A percentile compares a stretch with the other conserved stretches of the same genome.
phyloP scores from a whole-genome alignment of 192 early-diverging fungal species.

The Coemansia sp. region DNA sequence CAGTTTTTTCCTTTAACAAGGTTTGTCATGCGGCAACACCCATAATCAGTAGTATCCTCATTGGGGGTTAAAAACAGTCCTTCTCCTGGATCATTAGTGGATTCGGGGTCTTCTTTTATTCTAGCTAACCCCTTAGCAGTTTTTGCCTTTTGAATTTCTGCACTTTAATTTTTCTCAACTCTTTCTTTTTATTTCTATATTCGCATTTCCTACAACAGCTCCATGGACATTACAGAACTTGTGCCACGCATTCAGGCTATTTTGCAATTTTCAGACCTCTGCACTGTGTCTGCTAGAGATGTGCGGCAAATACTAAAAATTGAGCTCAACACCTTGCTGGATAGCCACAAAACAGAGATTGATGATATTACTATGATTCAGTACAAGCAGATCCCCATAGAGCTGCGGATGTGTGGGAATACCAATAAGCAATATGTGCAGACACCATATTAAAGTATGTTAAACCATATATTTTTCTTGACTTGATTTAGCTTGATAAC shows the following conservation, averaged over 20 bases:
- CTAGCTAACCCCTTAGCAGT: slow-evolving; percentile 11
- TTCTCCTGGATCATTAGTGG: too few species aligned
- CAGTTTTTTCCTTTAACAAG: too few species aligned
- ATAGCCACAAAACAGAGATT: slow-evolving; percentile 53
- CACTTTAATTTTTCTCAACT: slow-evolving; percentile 24
- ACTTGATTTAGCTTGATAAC: too few species aligned
- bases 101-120: too few species aligned
- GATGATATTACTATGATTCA: slow-evolving; percentile 53
- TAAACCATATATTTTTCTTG: too few species aligned
- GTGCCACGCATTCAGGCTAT: slow-evolving; percentile 54
- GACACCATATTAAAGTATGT: too few species aligned
- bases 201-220: not conserved
- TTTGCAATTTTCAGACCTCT: slow-evolving; percentile 52
- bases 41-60: too few species aligned
- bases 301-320: slow-evolving; percentile 59
- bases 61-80: too few species aligned
- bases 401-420: slow-evolving; percentile 43
- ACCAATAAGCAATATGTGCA: slow-evolving; percentile 48
- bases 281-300: slow-evolving; percentile 54
- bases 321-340: slow-evolving; percentile 51
- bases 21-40: too few species aligned
- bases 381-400: slow-evolving; percentile 48
- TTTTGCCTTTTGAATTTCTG: slow-evolving; percentile 12
- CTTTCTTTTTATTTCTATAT: not conserved
- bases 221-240: slow-evolving; percentile 32